phyloP scores from a whole-genome alignment of 441 rosid genomes.

The Kokia cookei region DNA sequence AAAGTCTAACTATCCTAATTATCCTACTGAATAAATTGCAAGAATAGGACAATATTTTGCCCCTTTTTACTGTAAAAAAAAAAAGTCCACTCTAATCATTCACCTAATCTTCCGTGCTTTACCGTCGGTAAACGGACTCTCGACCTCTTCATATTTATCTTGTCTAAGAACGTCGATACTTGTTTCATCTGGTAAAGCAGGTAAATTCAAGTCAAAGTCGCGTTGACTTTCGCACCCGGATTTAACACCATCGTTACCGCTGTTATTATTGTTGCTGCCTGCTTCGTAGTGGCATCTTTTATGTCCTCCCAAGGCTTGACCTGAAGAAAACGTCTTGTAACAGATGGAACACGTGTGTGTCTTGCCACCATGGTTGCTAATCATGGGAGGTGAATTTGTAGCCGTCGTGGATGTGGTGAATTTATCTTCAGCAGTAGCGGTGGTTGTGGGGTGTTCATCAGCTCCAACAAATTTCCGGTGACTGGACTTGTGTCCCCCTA shows the following conservation, averaged over 20 bases:
- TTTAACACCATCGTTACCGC: background rate
- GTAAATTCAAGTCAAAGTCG: conserved; percentile 54
- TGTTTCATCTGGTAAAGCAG: conserved; percentile 17
- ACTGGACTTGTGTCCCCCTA: conserved; percentile 50
- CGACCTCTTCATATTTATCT: conserved; percentile 20
- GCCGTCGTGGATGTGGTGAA: background rate
- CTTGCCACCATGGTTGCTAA: conserved; percentile 6
- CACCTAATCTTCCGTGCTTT: conserved; percentile 5
- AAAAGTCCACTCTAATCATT: conserved; percentile 8
- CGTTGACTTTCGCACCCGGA: conserved; percentile 21
- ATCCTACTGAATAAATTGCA: no score
- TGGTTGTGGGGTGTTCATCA: conserved; percentile 1
- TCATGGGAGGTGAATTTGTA: background rate
- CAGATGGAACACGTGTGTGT: conserved; percentile 40
- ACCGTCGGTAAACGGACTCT: conserved; percentile 15
- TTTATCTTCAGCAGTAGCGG: background rate
- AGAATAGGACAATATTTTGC: no score
- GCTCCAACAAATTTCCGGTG: conserved; percentile 29
- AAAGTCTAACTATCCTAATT: no score
- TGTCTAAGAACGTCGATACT: conserved; percentile 8
- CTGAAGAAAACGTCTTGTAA: conserved; percentile 46
- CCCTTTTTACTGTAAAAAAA: no score
- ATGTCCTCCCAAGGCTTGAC: conserved; percentile 70
- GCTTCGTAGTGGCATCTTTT: conserved; percentile 59
- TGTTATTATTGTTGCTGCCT: conserved; percentile 9